phyloP scores from a whole-genome alignment of 1,284 basidiomycete species.

The Papiliotrema nemorosa region DNA sequence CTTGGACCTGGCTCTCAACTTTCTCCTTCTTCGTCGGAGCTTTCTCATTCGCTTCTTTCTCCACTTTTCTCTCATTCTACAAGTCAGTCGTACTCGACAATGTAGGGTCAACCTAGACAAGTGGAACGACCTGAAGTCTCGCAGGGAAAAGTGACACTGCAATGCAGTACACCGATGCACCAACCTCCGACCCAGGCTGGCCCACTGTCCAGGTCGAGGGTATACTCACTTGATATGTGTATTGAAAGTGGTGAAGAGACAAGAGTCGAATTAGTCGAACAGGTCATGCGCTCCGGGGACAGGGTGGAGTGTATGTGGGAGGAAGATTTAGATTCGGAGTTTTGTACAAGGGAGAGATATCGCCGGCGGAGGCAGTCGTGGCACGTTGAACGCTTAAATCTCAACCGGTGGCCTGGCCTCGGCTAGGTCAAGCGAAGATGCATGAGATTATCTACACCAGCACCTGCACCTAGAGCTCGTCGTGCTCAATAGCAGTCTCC shows the following conservation, averaged over 20 bases:
- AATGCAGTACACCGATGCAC: not conserved
- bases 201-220: not conserved
- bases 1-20: slow-evolving; percentile 18
- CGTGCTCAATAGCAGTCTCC: slow-evolving; percentile 34
- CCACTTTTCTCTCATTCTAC: slow-evolving; percentile 24
- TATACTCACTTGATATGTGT: not conserved
- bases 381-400: no score
- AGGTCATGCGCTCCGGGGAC: not conserved
- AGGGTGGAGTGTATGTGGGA: not conserved
- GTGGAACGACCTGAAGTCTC: not conserved
- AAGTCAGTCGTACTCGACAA: not conserved
- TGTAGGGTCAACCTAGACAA: not conserved
- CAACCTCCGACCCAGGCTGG: not conserved
- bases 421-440: no score
- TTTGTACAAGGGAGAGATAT: not conserved
- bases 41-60: slow-evolving; percentile 25
- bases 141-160: not conserved
- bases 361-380: not conserved
- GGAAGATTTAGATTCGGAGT: not conserved
- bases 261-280: not conserved
- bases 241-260: not conserved
- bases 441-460: no score
- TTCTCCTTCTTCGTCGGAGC: slow-evolving; percentile 17
- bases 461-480: slow-evolving; percentile 49
- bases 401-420: no score